These are phyloP conservation scores for Kwoniella sp. DNA, from an alignment of 768 basidiomycete species.

Conservation along the genomic window DNA sequence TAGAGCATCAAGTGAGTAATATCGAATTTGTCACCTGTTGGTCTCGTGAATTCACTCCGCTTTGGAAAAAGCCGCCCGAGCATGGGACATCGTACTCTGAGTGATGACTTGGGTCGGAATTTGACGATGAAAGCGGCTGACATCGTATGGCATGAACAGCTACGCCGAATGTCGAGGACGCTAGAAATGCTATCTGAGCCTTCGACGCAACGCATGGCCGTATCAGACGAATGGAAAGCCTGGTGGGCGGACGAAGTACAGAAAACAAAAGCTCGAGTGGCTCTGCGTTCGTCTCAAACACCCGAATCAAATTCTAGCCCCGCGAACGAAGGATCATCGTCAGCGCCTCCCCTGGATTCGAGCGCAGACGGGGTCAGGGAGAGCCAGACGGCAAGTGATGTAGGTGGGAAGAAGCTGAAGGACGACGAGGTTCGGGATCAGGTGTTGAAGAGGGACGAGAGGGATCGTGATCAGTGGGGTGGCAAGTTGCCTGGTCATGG, in stretches of 20 bases:
- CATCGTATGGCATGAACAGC: too few relatives aligned
- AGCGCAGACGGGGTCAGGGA: not conserved
- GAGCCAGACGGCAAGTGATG: not conserved
- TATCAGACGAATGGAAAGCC: slow-evolving; percentile 42
- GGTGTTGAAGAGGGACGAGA: slow-evolving; percentile 18
- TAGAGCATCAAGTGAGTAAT: slow-evolving; percentile 53
- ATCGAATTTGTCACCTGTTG: too few relatives aligned
- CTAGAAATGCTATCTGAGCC: slow-evolving; percentile 50
- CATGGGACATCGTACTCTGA: too few relatives aligned
- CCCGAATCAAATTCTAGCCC: not conserved
- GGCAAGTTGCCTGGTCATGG: slow-evolving; percentile 40
- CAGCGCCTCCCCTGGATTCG: not conserved
- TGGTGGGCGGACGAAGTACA: slow-evolving; percentile 47
- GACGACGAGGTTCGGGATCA: slow-evolving; percentile 3
- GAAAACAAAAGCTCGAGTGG: slow-evolving; percentile 2
- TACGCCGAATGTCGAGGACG: slow-evolving; percentile 50
- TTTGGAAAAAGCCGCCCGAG: not conserved
- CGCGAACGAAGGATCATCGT: not conserved
- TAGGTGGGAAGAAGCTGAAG: not conserved
- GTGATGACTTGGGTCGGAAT: too few relatives aligned
- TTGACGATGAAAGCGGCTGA: too few relatives aligned
- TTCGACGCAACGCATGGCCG: slow-evolving; percentile 39
- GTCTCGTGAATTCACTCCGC: not conserved
- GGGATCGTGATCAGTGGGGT: slow-evolving; percentile 39
- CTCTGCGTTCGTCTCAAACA: slow-evolving; percentile 4